Conservation (phyloP, 495 filamentous ascomycete genomes). For the Penicillium mononematosum region DNA sequence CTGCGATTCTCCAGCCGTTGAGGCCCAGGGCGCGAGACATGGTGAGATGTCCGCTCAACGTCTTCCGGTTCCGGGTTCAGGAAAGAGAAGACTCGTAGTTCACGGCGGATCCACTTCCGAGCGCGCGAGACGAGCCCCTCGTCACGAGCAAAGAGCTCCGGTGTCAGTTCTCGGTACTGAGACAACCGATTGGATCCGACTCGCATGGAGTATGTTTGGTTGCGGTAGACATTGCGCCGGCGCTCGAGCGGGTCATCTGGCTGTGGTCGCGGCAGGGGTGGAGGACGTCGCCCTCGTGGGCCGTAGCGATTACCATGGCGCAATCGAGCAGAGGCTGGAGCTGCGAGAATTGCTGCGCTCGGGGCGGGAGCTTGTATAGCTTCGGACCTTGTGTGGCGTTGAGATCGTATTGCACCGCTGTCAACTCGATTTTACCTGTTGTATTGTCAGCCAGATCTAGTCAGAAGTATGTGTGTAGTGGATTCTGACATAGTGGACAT, state of each 20-base stretch:
- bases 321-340: constrained; percentile 4
- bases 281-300: constrained; percentile 27
- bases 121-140: constrained; percentile 74
- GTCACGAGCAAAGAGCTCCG: constrained; percentile 60
- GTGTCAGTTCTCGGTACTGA: constrained; percentile 72
- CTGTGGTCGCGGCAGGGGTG: constrained; percentile 27
- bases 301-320: constrained; percentile 16
- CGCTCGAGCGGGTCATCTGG: constrained; percentile 60
- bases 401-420: constrained; percentile 66
- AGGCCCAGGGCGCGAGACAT: constrained; percentile 33
- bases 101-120: constrained; percentile 82
- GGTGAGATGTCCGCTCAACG: constrained; percentile 15
- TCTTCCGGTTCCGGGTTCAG: constrained; percentile 47
- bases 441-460: constrained; percentile 14
- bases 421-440: constrained; percentile 60
- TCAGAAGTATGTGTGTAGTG: neutral
- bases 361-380: constrained; percentile 47
- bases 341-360: constrained; percentile 11
- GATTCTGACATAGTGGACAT: constrained; percentile 71
- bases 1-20: constrained; percentile 48
- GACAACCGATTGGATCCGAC: constrained; percentile 83
- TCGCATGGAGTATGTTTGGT: constrained; percentile 76
- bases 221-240: constrained; percentile 72
- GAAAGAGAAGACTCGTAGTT: constrained; percentile 84
- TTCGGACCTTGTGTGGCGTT: constrained; percentile 52